Percentiles rank a stretch among this genome's conserved stretches.
phyloP scores from a whole-genome alignment of 352 stramenopile genomes.

The Pythium coloratum region DNA sequence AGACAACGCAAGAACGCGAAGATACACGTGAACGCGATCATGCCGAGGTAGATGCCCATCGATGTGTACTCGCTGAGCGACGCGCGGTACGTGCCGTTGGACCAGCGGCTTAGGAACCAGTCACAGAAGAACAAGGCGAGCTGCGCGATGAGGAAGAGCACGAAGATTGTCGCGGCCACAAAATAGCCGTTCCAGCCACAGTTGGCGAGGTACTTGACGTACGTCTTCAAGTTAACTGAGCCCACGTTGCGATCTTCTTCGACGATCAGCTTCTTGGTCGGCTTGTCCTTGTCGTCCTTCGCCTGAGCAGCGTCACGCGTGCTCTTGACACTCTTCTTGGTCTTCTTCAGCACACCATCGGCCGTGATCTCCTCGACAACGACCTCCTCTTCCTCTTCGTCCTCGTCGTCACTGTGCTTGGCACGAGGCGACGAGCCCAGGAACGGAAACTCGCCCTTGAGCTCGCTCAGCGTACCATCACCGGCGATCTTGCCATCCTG shows the following conservation, averaged over 20 bases:
- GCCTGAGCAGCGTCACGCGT: neutral
- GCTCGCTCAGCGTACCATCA: slow-evolving; percentile 29
- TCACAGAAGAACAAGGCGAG: slow-evolving; percentile 48
- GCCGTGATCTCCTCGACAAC: neutral
- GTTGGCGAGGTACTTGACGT: slow-evolving; percentile 50
- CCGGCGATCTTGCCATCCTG: slow-evolving; percentile 34
- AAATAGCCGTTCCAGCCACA: slow-evolving; percentile 47
- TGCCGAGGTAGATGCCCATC: slow-evolving; percentile 38
- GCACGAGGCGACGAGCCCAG: slow-evolving; percentile 15
- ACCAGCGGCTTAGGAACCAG: slow-evolving; percentile 57
- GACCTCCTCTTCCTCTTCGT: neutral
- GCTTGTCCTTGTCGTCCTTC: slow-evolving; percentile 9
- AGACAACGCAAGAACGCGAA: slow-evolving; percentile 36
- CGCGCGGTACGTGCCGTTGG: slow-evolving; percentile 27
- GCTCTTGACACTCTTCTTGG: slow-evolving; percentile 3
- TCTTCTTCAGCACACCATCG: slow-evolving; percentile 1
- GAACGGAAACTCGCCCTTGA: slow-evolving; percentile 32
- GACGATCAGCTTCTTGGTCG: slow-evolving; percentile 37
- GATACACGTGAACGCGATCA: slow-evolving; percentile 34
- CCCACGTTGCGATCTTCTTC: slow-evolving; percentile 45
- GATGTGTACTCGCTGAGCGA: slow-evolving; percentile 36
- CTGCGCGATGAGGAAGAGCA: slow-evolving; percentile 44
- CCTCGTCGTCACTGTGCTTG: slow-evolving; percentile 9
- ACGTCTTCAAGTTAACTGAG: slow-evolving; percentile 39
- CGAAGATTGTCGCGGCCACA: slow-evolving; percentile 28